Evolutionary conservation across 2,329 filamentous ascomycete genomes (phyloP), one percentile per base, ranked within the genome.

Genomic region (Trichoderma pleuroti): DNA sequence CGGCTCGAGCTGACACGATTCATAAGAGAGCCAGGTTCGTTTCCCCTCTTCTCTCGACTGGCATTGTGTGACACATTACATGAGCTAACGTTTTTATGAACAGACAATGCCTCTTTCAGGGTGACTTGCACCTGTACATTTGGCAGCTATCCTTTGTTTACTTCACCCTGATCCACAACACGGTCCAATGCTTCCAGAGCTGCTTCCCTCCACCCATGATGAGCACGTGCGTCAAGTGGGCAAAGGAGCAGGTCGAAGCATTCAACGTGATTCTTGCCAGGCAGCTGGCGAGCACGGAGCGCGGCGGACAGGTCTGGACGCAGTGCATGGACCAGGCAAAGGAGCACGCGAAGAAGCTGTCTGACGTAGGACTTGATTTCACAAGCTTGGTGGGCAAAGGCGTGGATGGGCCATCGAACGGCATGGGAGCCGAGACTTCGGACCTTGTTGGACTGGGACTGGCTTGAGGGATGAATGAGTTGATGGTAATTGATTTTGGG

Each of bases 221-320:
- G 87, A 97, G 93, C 76, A 94, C 94, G 0, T 97, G 94, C 76
- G 95, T 99, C 76, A 97, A 95, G 78, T 99, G 96, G 96, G 94
- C 94, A n/a, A 98, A 98, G 81, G 92, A 96, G 76, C 91, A 97
- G 78, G 90, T 98, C 1, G 94, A 98, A 76, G 90, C 90, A 2
- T 98, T 98, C 84, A 98, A 98, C 76, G 86, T 86, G 59, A 90
- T 96, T 64, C 84, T 99, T 46, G 89, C 87, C 42, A 86, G 95
- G 71, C 96, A 98, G 81, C 84, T 99, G 72, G 97, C 93, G 81
- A 94, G 92, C 78, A 92, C 96, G 3, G 91, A 97, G 72, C 87
- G 85, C 63, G 90, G 87, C n/a, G 91, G 91, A 16, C 86, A 89
- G 57, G 87, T 93, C 1, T 98, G 93, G 93, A 87, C 87, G 67